phyloP scores from a whole-genome alignment of 1,284 basidiomycete genomes.

The Puccinia sorghi region DNA sequence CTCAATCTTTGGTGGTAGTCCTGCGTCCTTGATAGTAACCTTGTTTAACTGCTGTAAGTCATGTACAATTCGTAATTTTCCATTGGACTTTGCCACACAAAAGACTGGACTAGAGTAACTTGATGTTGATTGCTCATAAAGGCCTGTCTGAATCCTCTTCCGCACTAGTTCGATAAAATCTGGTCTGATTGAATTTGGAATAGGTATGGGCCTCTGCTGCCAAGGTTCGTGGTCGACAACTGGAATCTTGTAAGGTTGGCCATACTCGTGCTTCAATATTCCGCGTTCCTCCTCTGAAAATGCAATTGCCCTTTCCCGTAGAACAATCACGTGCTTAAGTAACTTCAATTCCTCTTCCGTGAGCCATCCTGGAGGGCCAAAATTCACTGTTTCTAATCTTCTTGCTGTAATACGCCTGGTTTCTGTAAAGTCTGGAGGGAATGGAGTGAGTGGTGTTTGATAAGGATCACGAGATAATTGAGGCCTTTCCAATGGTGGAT shows the following conservation, averaged over 20 bases:
- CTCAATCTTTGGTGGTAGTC: not conserved
- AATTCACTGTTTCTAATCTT: not conserved
- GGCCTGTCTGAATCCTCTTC: not conserved
- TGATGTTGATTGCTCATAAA: conserved; percentile 15
- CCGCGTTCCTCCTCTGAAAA: conserved; percentile 4
- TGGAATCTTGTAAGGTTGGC: conserved; percentile 9
- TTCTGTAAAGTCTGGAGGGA: not conserved
- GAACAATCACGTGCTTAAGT: not conserved
- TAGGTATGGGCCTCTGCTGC: conserved; percentile 27
- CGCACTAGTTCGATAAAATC: not conserved
- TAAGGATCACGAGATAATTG: not conserved
- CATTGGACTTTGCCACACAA: conserved; percentile 1
- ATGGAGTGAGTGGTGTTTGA: not conserved
- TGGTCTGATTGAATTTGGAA: not conserved
- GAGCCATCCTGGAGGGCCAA: conserved; percentile 15
- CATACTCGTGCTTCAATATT: conserved; percentile 3
- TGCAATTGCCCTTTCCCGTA: not conserved
- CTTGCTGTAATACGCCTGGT: not conserved
- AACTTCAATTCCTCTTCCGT: conserved; percentile 5
- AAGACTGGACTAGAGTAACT: conserved; percentile 14
- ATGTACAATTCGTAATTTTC: conserved; percentile 10
- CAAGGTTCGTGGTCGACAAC: not conserved
- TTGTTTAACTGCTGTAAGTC: conserved; percentile 8
- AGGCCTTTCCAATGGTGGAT: conserved; percentile 1
- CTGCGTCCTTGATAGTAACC: conserved; percentile 10